Base-by-base conservation (phyloP, 495 filamentous ascomycete species). In the Staphylotrichum longicolle region DNA sequence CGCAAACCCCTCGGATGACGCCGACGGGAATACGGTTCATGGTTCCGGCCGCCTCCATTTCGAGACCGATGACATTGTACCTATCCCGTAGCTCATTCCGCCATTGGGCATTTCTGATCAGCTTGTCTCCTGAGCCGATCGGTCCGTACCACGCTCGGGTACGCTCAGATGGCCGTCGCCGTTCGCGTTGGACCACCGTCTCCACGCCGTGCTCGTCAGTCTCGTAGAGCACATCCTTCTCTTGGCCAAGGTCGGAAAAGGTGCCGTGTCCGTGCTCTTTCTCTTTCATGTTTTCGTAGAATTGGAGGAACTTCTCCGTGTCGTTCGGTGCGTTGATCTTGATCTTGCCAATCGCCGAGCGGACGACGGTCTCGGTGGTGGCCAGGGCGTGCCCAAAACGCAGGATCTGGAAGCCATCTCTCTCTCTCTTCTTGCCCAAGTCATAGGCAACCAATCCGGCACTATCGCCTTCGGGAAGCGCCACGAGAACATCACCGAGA, bases 1-100 rank as follows among this genome's bases (percentile, higher is more conserved):
- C 27, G 20, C 27, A 32, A 6, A 48, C 46, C 0, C 46, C 46
- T 8, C 46, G 20, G 46, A 48, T 48, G n/a, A 48, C 46, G 7
- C 46, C 46, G 5, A 48, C 46, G 3, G 4, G 46, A n/a, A 48
- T 48, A 7, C 7, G 46, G 46, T 48, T 32, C 20, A 48, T 48
- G 7, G 46, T 48, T n/a, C 46, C 46, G 46, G 46, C 46, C 46
- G 46, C 46, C 46, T 48, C 46, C 46, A 32, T 32, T 8, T 48
- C 46, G 46, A 48, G 46, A 2, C 46, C 46, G 20, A 48, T 48
- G 46, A 48, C 20, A 2, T 8, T 8, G 46, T 48, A 32, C 46
- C 27, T 30, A 48, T 48, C 46, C 27, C 46, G 5, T 9, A 48
- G 46, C 46, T 48, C 46, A 7, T 48, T 30, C 46, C 46, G 46